Base-by-base conservation (phyloP, 1,139 yeast genomes). In the Lodderomyces oxycetoniae region DNA sequence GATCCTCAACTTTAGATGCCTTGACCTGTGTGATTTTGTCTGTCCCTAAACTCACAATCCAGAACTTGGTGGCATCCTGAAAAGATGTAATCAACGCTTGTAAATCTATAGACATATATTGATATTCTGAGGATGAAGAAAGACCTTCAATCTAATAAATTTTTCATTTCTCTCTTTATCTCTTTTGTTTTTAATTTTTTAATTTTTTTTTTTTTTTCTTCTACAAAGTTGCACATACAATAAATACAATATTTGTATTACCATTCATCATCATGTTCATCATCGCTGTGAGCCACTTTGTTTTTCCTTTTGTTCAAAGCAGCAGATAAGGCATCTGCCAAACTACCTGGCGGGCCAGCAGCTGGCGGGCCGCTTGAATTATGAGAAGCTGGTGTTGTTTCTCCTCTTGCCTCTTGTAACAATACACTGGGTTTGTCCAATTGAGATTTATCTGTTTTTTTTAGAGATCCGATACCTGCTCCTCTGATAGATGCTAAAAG, bases 241-340 rank as follows among this genome's bases (percentile, higher is more conserved):
- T 17, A 23, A 27, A 28, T 3, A 15, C 28, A 19, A 19, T 39
- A 57, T 10, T 19, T 19, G 22, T 10, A 19, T n/a, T n/a, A 24
- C 63, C 63, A 58, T 37, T 59, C 61, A 17, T 55, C 59, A 41
- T 86, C 94, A 42, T 79, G 85, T 46, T 89, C 96, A 44, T 84
- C 94, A 48, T 87, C 96, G 48, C 89, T 82, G 25, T 73, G 78
- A 1, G 88, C 76, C 7, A 89, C 95, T 53, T 86, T 87, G 22
- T 74, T 77, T 61, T 89, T 89, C 49, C 97, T 73, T 42, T 78
- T 75, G 47, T 71, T 83, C 46, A 89, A 68, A 1, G 97, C 97
- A 17, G 83, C 85, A 3, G 95, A 89, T 36, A 89, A 65, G 0
- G 95, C 95, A 56, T 85, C 94, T 0, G 95, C 95, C 35, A 88